Conservation (phyloP, 306 rosid genomes). For the Medicago arabica region DNA sequence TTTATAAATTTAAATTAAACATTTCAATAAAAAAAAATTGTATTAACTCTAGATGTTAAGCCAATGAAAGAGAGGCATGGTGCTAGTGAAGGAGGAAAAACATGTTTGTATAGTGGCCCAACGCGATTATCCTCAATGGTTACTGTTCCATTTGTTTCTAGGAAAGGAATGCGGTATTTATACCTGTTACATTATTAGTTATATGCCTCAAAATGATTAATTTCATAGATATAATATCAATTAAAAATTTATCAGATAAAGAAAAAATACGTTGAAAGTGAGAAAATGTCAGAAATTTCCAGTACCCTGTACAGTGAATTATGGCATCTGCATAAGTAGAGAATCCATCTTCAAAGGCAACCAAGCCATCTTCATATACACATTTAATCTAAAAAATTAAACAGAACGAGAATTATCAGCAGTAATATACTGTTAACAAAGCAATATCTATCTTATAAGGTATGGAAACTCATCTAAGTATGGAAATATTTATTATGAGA, state of each 20-base stretch:
- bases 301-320: slow-evolving; percentile 51
- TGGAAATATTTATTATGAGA: no score
- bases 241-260: neutral
- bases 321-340: slow-evolving; percentile 48
- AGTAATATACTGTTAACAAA: neutral
- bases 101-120: slow-evolving; percentile 53
- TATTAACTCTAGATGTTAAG: slow-evolving; percentile 31
- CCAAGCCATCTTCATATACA: slow-evolving; percentile 43
- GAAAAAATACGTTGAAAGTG: neutral
- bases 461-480: no score
- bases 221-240: neutral
- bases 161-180: slow-evolving; percentile 46
- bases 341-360: slow-evolving; percentile 51
- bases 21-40: neutral
- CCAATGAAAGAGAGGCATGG: slow-evolving; percentile 54
- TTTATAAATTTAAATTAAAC: neutral
- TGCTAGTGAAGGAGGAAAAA: slow-evolving; percentile 54
- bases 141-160: slow-evolving; percentile 45
- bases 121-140: slow-evolving; percentile 51
- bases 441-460: neutral
- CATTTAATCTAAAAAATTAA: slow-evolving; percentile 36
- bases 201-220: slow-evolving; percentile 14
- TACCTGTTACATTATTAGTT: slow-evolving; percentile 42
- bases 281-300: neutral
- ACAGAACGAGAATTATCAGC: neutral